A percentile compares a stretch with the other conserved stretches of the same genome.
phyloP scores from a whole-genome alignment of 78 protist species.

The slime mould (Dictyostelium discoideum) region DNA sequence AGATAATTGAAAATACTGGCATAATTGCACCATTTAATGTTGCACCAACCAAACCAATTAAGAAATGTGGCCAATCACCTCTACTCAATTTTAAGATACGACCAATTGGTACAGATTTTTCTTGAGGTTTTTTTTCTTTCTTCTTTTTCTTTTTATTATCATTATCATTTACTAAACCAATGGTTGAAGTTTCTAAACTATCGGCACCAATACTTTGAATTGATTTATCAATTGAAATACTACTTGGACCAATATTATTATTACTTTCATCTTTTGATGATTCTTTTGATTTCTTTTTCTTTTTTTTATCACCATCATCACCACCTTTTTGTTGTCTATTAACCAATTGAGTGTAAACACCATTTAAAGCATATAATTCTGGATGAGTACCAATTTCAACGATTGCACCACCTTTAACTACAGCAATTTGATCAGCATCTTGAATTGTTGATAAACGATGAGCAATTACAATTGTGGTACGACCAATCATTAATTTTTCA shows the following conservation, averaged over 20 bases:
- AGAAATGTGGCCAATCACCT: constrained; percentile 59
- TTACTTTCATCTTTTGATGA: not conserved
- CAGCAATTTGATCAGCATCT: constrained; percentile 88
- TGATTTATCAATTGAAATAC: not conserved
- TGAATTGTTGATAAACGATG: constrained; percentile 96
- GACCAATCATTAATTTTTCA: constrained; percentile 71
- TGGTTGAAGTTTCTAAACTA: not conserved
- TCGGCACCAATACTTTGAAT: not conserved
- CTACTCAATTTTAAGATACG: constrained; percentile 40
- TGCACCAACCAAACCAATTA: constrained; percentile 42
- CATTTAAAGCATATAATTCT: constrained; percentile 44
- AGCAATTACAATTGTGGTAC: constrained; percentile 97
- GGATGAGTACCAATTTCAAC: constrained; percentile 86
- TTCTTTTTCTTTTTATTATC: not conserved
- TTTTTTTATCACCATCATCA: not conserved
- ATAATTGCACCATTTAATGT: constrained; percentile 71
- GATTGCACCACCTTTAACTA: constrained; percentile 79
- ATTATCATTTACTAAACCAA: not conserved
- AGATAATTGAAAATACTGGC: constrained; percentile 69
- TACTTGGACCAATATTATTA: not conserved
- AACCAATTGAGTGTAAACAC: constrained; percentile 71
- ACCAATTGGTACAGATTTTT: constrained; percentile 11
- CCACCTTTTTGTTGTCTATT: constrained; percentile 55
- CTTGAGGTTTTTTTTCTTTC: constrained; percentile 36
- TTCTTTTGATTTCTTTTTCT: not conserved